Evolutionary conservation across 106 monocot species (phyloP).

Genomic region (Platanthera zijinensis): DNA sequence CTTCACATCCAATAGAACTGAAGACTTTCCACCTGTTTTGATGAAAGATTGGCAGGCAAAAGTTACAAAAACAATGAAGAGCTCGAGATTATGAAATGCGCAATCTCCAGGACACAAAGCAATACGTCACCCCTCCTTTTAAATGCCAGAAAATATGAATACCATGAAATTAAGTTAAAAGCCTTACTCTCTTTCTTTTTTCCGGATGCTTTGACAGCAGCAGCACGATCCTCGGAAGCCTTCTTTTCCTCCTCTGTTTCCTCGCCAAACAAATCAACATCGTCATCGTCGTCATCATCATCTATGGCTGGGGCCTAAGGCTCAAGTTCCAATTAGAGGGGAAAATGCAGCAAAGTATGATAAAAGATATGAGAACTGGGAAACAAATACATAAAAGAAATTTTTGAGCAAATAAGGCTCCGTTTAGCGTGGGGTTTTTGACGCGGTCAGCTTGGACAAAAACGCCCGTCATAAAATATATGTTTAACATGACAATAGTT

Average conservation of each 20-base stretch:
- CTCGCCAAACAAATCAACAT: constrained; percentile 93
- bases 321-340: background rate
- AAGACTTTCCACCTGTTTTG: constrained; percentile 82
- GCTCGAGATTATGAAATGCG: background rate
- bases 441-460: too few relatives aligned
- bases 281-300: constrained; percentile 67
- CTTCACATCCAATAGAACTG: constrained; percentile 84
- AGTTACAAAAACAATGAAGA: background rate
- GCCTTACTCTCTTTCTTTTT: constrained; percentile 86
- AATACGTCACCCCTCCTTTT: background rate
- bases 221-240: constrained; percentile 76
- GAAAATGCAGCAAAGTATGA: background rate
- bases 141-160: background rate
- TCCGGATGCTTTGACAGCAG: constrained; percentile 63
- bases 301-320: constrained; percentile 47
- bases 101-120: background rate
- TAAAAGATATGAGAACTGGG: background rate
- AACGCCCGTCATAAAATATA: too few relatives aligned
- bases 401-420: too few relatives aligned
- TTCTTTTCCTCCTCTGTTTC: constrained; percentile 99
- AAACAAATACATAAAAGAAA: too few relatives aligned
- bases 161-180: background rate
- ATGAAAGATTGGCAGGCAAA: background rate
- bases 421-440: too few relatives aligned
- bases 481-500: too few relatives aligned